Evolutionary conservation across 768 basidiomycete species (phyloP), one percentile per base, ranked within the genome.

Genomic region (Leucocoprinus birnbaumii): DNA sequence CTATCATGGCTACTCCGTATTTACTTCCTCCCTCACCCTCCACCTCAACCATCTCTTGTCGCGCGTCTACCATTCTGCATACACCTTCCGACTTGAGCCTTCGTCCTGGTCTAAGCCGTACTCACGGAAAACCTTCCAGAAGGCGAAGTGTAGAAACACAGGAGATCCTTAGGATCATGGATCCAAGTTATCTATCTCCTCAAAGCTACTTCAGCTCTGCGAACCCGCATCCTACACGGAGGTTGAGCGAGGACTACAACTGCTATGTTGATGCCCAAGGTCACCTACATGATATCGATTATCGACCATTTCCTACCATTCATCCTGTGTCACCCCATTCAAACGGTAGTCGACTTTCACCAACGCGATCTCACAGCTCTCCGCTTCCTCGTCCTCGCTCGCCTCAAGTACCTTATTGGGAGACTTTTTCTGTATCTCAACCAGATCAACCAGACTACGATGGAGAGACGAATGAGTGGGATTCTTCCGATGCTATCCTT

Each of bases 111-210:
- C 5, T 5, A 5, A 31, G 11, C 11, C 31, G 31, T 31, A 31
- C 6, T 11, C 31, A 31, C 11, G 11, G 31, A 31, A 38, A 38
- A n/a, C 8, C 3, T 38, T n/a, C 38, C 16, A 7, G 16, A 14
- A 38, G 4, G n/a, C 38, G 13, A 38, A 11, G 13, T 14, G 4
- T n/a, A n/a, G 53, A 55, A 24, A 18, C 16, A 27, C 45, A 48
- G 16, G 53, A 55, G 22, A 16, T 41, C 5, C 21, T 16, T 13
- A 38, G 53, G 38, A 55, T 55, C 10, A 55, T 55, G 53, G 53
- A 55, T 42, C 46, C 45, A 19, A 27, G 3, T 16, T 55, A 55
- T 41, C 46, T 55, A 6, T 13, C 45, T 5, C 14, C 11, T 10
- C 16, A 18, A 37, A 14, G 24, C 11, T 19, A 31, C 11, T 31